Percentiles rank a stretch among this genome's conserved stretches.
phyloP scores from a whole-genome alignment of 2,329 filamentous ascomycete genomes.

The Ascosphaera apis region DNA sequence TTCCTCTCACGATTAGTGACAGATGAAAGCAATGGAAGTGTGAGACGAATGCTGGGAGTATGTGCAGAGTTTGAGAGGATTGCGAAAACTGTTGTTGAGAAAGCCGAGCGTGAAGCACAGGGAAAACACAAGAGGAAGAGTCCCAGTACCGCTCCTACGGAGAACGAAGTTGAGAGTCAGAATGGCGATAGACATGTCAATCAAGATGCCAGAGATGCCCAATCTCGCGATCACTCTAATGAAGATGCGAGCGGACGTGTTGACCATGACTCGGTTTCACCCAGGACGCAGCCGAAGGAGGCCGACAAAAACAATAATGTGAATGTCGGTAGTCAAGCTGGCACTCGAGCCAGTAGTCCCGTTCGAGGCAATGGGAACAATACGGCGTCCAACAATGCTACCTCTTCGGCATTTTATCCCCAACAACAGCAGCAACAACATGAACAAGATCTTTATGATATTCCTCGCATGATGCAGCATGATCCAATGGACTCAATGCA shows the following conservation, averaged over 20 bases:
- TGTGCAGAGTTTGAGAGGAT: slow-evolving; percentile 96
- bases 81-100: slow-evolving; percentile 72
- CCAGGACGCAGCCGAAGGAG: neutral
- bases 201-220: neutral
- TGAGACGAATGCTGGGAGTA: slow-evolving; percentile 79
- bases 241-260: too few species aligned
- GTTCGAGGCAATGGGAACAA: neutral
- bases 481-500: neutral
- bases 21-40: slow-evolving; percentile 72
- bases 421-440: neutral
- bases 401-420: neutral
- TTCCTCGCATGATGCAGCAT: neutral
- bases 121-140: slow-evolving; percentile 69
- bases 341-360: neutral
- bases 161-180: slow-evolving; percentile 1
- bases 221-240: too few species aligned
- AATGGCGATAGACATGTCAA: neutral
- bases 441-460: neutral
- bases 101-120: slow-evolving; percentile 63
- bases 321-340: neutral
- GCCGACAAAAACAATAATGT: neutral
- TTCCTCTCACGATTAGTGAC: slow-evolving; percentile 77
- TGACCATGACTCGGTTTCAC: neutral
- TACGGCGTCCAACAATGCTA: neutral
- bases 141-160: slow-evolving; percentile 26